These are phyloP conservation scores for Microdochium nivale DNA, from an alignment of 2,329 filamentous ascomycete species.

Conservation along the genomic window DNA sequence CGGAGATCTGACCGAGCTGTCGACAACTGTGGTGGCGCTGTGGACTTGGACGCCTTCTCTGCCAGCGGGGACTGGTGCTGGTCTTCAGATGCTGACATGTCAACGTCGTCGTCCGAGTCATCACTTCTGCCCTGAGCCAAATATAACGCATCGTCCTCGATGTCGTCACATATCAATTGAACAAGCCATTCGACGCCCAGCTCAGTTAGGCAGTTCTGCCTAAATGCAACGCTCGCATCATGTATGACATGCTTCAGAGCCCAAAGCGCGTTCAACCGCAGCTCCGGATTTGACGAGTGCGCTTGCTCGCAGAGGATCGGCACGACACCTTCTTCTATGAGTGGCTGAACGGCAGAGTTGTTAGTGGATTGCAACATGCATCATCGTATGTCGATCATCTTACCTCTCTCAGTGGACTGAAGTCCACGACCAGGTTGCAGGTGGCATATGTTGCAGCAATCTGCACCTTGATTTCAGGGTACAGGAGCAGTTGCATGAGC, in stretches of 20 bases:
- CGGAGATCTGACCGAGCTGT: slow-evolving; percentile 7
- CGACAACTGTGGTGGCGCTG: slow-evolving; percentile 4
- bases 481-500: slow-evolving; percentile 65
- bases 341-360: slow-evolving; percentile 37
- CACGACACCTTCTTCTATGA: slow-evolving; percentile 55
- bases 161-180: slow-evolving; percentile 62
- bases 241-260: slow-evolving; percentile 85
- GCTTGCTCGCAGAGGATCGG: slow-evolving; percentile 76
- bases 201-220: slow-evolving; percentile 69
- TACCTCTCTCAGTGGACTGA: slow-evolving; percentile 86
- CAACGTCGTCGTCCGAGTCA: slow-evolving; percentile 49
- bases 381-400: slow-evolving; percentile 21
- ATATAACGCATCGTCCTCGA: slow-evolving; percentile 41
- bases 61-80: slow-evolving; percentile 18
- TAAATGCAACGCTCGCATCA: slow-evolving; percentile 60
- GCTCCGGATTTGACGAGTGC: slow-evolving; percentile 66
- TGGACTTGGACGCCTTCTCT: slow-evolving; percentile 9
- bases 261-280: slow-evolving; percentile 85
- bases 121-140: slow-evolving; percentile 24
- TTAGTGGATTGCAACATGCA: neutral
- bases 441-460: slow-evolving; percentile 78
- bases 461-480: slow-evolving; percentile 69
- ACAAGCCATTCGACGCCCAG: slow-evolving; percentile 75
- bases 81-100: slow-evolving; percentile 42
- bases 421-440: slow-evolving; percentile 78